These are phyloP conservation scores for Lachnellula subtilissima DNA, from an alignment of 2,329 filamentous ascomycete species.

Conservation along the genomic window DNA sequence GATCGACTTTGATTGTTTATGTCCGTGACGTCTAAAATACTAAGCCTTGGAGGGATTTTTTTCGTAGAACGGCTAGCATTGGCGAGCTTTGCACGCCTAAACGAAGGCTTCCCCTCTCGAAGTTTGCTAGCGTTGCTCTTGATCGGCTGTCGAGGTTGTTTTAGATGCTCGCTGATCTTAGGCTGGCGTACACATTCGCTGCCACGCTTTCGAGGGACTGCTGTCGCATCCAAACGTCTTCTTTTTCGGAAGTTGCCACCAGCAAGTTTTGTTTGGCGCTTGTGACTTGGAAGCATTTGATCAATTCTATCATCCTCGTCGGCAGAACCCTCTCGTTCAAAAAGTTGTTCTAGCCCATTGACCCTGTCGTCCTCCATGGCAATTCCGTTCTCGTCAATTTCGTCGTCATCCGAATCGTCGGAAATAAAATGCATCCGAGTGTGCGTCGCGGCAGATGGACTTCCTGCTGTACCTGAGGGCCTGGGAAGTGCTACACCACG, in stretches of 20 bases:
- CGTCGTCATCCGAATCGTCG: slow-evolving; percentile 23
- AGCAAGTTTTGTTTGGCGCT: slow-evolving; percentile 15
- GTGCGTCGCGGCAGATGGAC: neutral
- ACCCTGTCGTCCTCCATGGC: slow-evolving; percentile 13
- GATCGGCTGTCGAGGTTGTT: slow-evolving; percentile 1
- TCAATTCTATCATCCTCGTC: slow-evolving; percentile 31
- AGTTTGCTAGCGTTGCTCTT: neutral
- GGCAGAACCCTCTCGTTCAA: slow-evolving; percentile 21
- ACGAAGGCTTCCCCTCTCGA: neutral
- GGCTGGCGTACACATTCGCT: slow-evolving; percentile 17
- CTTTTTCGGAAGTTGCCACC: slow-evolving; percentile 14
- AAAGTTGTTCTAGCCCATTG: slow-evolving; percentile 12
- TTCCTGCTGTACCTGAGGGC: slow-evolving; percentile 1
- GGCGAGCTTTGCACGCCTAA: neutral
- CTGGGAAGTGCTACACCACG: slow-evolving; percentile 30
- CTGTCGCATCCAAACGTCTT: slow-evolving; percentile 12
- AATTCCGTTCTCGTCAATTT: slow-evolving; percentile 13
- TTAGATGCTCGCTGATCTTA: slow-evolving; percentile 27
- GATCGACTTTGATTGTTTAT: slow-evolving; percentile 15
- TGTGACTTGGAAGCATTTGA: slow-evolving; percentile 30
- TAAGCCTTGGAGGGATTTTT: slow-evolving; percentile 41
- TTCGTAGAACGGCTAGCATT: neutral
- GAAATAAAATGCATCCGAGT: slow-evolving; percentile 19
- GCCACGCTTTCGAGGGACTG: slow-evolving; percentile 1
- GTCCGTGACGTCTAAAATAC: slow-evolving; percentile 56